Evolutionary conservation across 106 monocot genomes (phyloP).

Genomic region (Dactylorhiza incarnata): DNA sequence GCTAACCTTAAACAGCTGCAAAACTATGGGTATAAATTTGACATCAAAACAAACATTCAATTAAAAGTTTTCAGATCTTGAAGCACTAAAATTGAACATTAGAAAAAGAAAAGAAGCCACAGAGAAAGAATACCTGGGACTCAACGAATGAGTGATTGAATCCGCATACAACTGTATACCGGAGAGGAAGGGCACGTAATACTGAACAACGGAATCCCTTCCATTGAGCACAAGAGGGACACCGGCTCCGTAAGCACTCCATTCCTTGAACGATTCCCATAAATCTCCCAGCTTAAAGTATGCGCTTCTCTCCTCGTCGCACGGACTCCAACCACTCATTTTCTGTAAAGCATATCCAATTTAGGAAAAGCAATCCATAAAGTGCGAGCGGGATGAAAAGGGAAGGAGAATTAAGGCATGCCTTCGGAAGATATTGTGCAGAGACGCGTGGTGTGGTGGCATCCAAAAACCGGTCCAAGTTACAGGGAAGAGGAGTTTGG

Average conservation of each 20-base stretch:
- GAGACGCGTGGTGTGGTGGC: constrained; percentile 47
- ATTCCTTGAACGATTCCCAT: constrained; percentile 73
- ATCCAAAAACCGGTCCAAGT: constrained; percentile 63
- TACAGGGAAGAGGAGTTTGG: constrained; percentile 10
- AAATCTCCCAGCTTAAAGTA: constrained; percentile 51
- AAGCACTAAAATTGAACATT: background rate
- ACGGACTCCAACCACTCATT: constrained; percentile 40
- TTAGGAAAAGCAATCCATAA: background rate
- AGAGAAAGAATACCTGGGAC: constrained; percentile 28
- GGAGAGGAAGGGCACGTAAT: constrained; percentile 82
- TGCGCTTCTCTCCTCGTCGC: constrained; percentile 29
- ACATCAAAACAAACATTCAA: background rate
- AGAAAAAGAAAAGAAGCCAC: background rate
- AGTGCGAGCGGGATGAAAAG: background rate
- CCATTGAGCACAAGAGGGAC: constrained; percentile 65
- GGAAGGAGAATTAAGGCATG: background rate
- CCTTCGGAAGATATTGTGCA: constrained; percentile 49
- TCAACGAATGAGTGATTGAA: constrained; percentile 10
- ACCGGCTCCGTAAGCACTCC: constrained; percentile 80
- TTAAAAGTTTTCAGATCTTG: background rate
- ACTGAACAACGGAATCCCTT: constrained; percentile 55
- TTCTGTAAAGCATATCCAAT: constrained; percentile 14
- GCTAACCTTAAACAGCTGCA: background rate
- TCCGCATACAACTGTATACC: constrained; percentile 73
- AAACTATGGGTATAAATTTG: background rate